Conservation (phyloP, 495 filamentous ascomycete species). For the Oidiodendron maius region DNA sequence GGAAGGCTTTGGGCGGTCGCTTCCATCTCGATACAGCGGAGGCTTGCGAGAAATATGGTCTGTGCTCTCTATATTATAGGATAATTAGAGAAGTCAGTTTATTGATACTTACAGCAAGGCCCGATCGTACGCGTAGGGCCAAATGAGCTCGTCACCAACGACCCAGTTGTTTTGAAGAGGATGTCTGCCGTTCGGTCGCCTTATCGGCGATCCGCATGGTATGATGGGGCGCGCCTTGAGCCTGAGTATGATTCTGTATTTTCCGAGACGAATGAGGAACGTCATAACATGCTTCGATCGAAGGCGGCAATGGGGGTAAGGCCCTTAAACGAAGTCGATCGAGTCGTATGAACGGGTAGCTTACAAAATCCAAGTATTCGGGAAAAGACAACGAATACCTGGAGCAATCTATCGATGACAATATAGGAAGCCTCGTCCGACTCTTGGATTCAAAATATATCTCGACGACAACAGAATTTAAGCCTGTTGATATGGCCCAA, state of each 20-base stretch:
- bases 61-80: no score
- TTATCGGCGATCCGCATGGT: conserved; percentile 27
- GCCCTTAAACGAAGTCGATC: not conserved
- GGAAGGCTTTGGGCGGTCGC: not conserved
- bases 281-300: conserved; percentile 27
- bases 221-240: conserved; percentile 22
- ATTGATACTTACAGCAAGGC: no score
- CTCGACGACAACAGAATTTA: conserved; percentile 20
- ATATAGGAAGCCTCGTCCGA: conserved; percentile 31
- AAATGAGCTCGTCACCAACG: conserved; percentile 33
- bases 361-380: conserved; percentile 31
- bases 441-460: conserved; percentile 30
- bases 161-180: conserved; percentile 27
- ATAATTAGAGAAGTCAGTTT: no score
- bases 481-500: conserved; percentile 38
- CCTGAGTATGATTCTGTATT: conserved; percentile 30
- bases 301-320: conserved; percentile 33
- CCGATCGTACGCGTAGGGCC: conserved; percentile 37
- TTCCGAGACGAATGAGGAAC: conserved; percentile 24
- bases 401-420: conserved; percentile 38
- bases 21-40: conserved; percentile 3
- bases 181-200: conserved; percentile 30
- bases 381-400: conserved; percentile 40
- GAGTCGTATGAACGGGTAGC: not conserved
- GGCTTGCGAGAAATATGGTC: conserved; percentile 16